Percentiles rank a stretch among this genome's conserved stretches.
phyloP scores from a whole-genome alignment of 2,329 filamentous ascomycete genomes.

The Alternaria conjuncta region DNA sequence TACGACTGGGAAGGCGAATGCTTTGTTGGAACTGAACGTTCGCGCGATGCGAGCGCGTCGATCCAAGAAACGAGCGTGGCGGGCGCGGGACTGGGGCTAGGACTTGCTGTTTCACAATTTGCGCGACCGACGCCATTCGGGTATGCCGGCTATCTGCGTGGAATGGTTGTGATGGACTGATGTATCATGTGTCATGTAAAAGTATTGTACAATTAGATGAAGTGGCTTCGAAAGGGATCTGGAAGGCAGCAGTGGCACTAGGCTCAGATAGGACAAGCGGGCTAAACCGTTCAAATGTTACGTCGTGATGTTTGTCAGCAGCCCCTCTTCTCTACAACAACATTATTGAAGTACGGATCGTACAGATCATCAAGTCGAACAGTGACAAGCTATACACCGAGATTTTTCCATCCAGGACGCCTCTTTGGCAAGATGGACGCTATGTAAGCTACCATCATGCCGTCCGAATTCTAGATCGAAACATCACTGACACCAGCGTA shows the following conservation, averaged over 20 bases:
- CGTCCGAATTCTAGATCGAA: not conserved
- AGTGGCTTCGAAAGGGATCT: not conserved
- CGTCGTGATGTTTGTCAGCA: not conserved
- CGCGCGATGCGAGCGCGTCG: not conserved
- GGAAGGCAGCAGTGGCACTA: not conserved
- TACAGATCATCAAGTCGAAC: too few relatives aligned
- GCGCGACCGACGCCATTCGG: not conserved
- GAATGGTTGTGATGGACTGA: slow-evolving; percentile 8
- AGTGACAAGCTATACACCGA: not conserved
- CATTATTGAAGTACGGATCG: not conserved
- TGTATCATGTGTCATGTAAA: not conserved
- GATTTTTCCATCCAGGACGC: not conserved
- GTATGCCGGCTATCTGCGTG: slow-evolving; percentile 4
- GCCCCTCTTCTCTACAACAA: not conserved
- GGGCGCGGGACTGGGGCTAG: not conserved
- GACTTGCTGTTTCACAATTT: not conserved
- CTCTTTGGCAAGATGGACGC: not conserved
- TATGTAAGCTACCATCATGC: not conserved
- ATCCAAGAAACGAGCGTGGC: not conserved
- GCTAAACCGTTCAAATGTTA: not conserved
- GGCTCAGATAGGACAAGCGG: not conserved
- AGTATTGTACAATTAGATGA: not conserved
- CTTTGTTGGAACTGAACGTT: not conserved
- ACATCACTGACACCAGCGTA: not conserved
- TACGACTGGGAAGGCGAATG: slow-evolving; percentile 1